These are phyloP conservation scores for Saturnispora dispora DNA, from an alignment of 805 yeast species.

Conservation along the genomic window DNA sequence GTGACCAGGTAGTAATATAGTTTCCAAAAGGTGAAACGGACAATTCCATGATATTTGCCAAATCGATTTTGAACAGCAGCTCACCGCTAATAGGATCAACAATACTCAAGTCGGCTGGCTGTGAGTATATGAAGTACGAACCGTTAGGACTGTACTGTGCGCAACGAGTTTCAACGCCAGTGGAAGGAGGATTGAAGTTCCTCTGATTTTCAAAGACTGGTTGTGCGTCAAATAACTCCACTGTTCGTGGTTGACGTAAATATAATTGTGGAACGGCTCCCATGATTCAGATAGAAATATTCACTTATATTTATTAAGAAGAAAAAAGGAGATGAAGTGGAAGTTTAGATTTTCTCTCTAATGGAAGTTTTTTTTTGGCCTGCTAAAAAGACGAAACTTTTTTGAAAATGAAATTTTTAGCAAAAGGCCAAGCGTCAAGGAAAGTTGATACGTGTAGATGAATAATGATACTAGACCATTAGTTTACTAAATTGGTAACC, in stretches of 20 bases:
- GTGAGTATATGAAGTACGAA: conserved; percentile 59
- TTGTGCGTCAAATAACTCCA: conserved; percentile 43
- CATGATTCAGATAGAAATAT: conserved; percentile 11
- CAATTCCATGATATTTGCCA: conserved; percentile 68
- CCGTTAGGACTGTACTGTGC: conserved; percentile 66
- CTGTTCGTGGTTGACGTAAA: conserved; percentile 43
- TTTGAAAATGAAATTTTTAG: background rate
- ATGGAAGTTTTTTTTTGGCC: background rate
- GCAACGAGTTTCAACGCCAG: conserved; percentile 42
- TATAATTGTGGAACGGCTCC: conserved; percentile 22
- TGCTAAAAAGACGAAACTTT: too few relatives aligned
- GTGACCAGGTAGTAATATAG: conserved; percentile 81
- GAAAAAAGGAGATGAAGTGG: background rate
- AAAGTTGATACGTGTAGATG: background rate
- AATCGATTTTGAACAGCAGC: conserved; percentile 38
- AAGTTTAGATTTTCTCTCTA: background rate
- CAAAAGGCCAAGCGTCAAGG: too few relatives aligned
- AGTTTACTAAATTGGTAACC: background rate
- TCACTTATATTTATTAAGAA: background rate
- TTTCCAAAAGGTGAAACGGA: conserved; percentile 85
- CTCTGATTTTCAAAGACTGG: conserved; percentile 30
- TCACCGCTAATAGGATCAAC: conserved; percentile 47
- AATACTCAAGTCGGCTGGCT: conserved; percentile 50
- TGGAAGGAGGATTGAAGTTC: conserved; percentile 24
- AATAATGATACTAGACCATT: background rate